Percentiles rank a stretch among this genome's conserved stretches.
phyloP scores from a whole-genome alignment of 2,329 filamentous ascomycete genomes.

The Verticillium dahliae region DNA sequence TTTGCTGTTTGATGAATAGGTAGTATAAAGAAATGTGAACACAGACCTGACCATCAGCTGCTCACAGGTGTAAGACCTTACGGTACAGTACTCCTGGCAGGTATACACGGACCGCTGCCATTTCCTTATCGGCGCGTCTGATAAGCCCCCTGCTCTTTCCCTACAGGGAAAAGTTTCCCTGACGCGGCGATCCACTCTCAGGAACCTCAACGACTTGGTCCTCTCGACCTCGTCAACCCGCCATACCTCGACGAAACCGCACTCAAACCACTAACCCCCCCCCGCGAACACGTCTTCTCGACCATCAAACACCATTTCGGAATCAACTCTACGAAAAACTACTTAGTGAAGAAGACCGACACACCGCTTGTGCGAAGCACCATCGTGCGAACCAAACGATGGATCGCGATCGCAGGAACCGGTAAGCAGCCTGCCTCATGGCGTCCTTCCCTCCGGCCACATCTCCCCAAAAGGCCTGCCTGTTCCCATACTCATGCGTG shows the following conservation, averaged over 20 bases:
- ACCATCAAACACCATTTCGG: background rate
- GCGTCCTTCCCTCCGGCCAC: background rate
- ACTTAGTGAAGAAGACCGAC: background rate
- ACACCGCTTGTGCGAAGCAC: background rate
- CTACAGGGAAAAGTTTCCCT: background rate
- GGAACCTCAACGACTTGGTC: background rate
- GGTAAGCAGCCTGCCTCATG: background rate
- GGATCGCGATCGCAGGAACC: constrained; percentile 1
- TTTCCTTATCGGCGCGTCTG: background rate
- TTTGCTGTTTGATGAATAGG: no score
- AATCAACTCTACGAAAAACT: background rate
- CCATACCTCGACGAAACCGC: background rate
- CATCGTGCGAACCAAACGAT: background rate
- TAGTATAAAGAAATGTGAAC: no score
- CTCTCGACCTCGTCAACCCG: background rate
- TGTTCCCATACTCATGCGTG: background rate
- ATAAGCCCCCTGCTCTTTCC: background rate
- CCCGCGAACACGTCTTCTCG: background rate
- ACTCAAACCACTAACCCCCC: background rate
- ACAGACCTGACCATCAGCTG: no score
- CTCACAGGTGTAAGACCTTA: background rate
- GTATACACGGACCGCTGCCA: background rate
- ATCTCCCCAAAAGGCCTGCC: background rate
- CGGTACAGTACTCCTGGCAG: no score
- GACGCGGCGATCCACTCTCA: background rate